Conservation (phyloP, 2,329 filamentous ascomycete genomes). For the Diaporthe citrichinensis region DNA sequence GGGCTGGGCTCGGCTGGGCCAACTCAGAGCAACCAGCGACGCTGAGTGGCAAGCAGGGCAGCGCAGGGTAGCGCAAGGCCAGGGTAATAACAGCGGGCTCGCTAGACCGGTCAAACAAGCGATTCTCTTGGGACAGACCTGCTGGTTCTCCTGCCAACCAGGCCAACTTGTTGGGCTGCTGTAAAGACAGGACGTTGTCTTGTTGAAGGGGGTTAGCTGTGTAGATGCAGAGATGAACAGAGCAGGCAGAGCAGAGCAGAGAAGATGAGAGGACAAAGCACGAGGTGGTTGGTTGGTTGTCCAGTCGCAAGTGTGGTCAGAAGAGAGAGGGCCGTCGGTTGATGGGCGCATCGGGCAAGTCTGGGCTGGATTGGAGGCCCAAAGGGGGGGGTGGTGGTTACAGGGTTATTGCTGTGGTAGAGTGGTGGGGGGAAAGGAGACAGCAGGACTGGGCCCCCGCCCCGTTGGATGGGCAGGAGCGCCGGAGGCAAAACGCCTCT, state of each 20-base stretch:
- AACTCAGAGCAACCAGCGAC: conserved; percentile 6
- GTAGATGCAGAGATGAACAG: not conserved
- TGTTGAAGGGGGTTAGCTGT: not conserved
- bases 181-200: conserved; percentile 13
- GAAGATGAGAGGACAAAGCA: conserved; percentile 24
- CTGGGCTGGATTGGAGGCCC: conserved; percentile 19
- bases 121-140: not conserved
- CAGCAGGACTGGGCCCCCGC: conserved; percentile 17
- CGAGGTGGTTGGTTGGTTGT: conserved; percentile 21
- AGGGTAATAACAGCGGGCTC: conserved; percentile 10
- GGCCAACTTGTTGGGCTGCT: not conserved
- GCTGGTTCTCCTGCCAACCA: conserved; percentile 15
- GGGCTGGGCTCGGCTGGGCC: conserved; percentile 26
- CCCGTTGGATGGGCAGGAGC: conserved; percentile 8
- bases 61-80: not conserved
- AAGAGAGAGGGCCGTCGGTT: conserved; percentile 16
- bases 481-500: conserved; percentile 22
- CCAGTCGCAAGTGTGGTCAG: conserved; percentile 23
- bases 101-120: conserved; percentile 1
- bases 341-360: conserved; percentile 12
- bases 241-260: not conserved
- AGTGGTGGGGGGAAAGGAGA: conserved; percentile 8
- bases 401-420: conserved; percentile 22
- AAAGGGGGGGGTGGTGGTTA: conserved; percentile 5
- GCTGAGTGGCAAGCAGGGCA: conserved; percentile 11